Percentiles rank a stretch among this genome's conserved stretches.
Evolutionary conservation across 1,284 basidiomycete species (phyloP).

Genomic region (Takashimella koratensis): DNA sequence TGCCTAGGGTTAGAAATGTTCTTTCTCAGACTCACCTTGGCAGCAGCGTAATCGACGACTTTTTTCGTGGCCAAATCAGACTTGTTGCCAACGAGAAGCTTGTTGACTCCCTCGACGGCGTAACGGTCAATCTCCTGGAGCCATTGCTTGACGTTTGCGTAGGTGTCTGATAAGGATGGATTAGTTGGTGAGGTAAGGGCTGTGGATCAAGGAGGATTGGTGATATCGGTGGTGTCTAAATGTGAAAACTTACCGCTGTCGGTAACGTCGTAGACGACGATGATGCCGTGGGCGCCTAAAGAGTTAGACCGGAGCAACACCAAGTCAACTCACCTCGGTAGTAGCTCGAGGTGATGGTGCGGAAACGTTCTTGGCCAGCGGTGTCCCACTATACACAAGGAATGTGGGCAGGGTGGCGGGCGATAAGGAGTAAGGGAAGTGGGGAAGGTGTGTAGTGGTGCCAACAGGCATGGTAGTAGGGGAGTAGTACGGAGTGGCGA

Average conservation of each 20-base stretch:
- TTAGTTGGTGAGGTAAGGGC: too few relatives aligned
- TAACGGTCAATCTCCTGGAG: conserved; percentile 99
- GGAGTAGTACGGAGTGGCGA: too few relatives aligned
- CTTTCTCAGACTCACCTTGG: conserved; percentile 64
- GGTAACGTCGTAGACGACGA: conserved; percentile 99
- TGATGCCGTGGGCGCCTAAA: conserved; percentile 86
- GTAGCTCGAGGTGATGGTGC: conserved; percentile 95
- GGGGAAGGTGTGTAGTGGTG: neutral
- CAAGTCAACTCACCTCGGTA: conserved; percentile 58
- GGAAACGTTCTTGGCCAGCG: conserved; percentile 95
- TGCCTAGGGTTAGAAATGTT: conserved; percentile 57
- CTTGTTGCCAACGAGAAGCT: conserved; percentile 97
- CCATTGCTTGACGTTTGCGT: conserved; percentile 99
- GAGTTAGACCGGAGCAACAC: neutral
- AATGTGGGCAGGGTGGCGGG: conserved; percentile 15
- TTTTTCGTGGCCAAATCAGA: conserved; percentile 97
- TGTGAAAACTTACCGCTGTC: conserved; percentile 71
- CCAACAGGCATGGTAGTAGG: neutral
- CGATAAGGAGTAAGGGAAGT: conserved; percentile 12
- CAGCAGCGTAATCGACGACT: conserved; percentile 94
- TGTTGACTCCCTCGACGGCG: conserved; percentile 98
- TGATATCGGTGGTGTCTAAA: neutral
- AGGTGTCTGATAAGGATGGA: conserved; percentile 64
- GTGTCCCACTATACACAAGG: conserved; percentile 77
- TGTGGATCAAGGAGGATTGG: too few relatives aligned